Evolutionary conservation across 2,329 filamentous ascomycete genomes (phyloP).

Genomic region (Calonectria naviculata): DNA sequence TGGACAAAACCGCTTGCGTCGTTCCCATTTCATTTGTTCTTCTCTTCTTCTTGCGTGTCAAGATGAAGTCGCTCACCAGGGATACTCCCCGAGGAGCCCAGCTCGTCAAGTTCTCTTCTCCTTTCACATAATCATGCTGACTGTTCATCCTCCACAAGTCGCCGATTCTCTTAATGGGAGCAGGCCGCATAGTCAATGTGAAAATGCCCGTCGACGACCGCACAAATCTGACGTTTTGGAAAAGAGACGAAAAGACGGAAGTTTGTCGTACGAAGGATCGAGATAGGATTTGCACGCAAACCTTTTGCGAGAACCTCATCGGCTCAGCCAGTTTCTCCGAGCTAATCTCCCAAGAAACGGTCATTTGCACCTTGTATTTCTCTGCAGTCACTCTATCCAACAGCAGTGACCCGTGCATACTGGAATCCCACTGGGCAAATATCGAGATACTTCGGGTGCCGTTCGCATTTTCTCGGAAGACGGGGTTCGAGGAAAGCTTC

Average conservation of each 20-base stretch:
- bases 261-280: constrained; percentile 86
- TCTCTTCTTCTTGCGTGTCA: constrained; percentile 76
- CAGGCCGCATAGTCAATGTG: constrained; percentile 85
- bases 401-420: constrained; percentile 88
- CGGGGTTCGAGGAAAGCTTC: constrained; percentile 80
- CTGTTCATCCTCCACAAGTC: constrained; percentile 98
- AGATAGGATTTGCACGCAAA: constrained; percentile 86
- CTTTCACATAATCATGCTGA: constrained; percentile 94
- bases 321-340: constrained; percentile 88
- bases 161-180: constrained; percentile 89
- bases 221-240: constrained; percentile 86
- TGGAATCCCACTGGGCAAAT: constrained; percentile 96
- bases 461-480: constrained; percentile 87
- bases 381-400: constrained; percentile 95
- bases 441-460: constrained; percentile 89
- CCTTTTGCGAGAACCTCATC: constrained; percentile 85
- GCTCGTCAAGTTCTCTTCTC: constrained; percentile 84
- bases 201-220: constrained; percentile 90
- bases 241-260: constrained; percentile 88
- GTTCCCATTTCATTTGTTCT: constrained; percentile 85
- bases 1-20: constrained; percentile 73
- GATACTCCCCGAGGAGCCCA: constrained; percentile 94
- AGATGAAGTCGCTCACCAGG: constrained; percentile 88
- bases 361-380: constrained; percentile 90
- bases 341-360: constrained; percentile 85